A percentile compares a stretch with the other conserved stretches of the same genome.
phyloP scores from a whole-genome alignment of 2,329 filamentous ascomycete genomes.

The Trichoderma hamatum region DNA sequence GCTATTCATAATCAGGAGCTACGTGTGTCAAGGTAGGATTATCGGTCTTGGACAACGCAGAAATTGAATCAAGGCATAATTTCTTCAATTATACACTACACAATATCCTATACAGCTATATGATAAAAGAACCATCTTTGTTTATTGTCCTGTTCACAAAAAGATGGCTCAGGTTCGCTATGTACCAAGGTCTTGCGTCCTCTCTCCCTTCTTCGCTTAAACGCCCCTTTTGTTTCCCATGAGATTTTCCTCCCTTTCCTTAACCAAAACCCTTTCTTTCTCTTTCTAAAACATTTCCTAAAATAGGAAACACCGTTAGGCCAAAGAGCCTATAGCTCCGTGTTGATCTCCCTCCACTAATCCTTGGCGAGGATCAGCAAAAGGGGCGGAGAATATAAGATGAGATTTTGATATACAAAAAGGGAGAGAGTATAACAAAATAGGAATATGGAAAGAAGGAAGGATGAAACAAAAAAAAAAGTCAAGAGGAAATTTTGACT shows the following conservation, averaged over 20 bases:
- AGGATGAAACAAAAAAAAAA: background rate
- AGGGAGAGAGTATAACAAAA: background rate
- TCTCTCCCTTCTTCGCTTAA: background rate
- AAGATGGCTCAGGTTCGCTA: conserved; percentile 17
- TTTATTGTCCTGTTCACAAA: background rate
- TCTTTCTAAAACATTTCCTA: background rate
- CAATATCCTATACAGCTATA: conserved; percentile 34
- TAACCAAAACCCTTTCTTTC: background rate
- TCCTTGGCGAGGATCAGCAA: background rate
- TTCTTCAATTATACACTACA: conserved; percentile 33
- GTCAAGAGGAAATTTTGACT: background rate
- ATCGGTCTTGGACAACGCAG: too few relatives aligned
- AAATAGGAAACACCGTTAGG: background rate
- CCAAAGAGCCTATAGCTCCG: background rate
- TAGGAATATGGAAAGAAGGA: background rate
- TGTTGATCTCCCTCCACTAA: conserved; percentile 1
- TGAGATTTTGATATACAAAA: background rate
- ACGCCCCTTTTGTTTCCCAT: background rate
- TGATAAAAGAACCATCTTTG: conserved; percentile 22
- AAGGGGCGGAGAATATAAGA: background rate
- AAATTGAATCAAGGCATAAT: conserved; percentile 21
- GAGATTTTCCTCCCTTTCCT: background rate
- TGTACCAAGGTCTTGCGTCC: conserved; percentile 15
- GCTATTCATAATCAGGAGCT: background rate
- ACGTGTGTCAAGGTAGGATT: background rate